phyloP scores from a whole-genome alignment of 306 rosid species.

The Cercis canadensis region DNA sequence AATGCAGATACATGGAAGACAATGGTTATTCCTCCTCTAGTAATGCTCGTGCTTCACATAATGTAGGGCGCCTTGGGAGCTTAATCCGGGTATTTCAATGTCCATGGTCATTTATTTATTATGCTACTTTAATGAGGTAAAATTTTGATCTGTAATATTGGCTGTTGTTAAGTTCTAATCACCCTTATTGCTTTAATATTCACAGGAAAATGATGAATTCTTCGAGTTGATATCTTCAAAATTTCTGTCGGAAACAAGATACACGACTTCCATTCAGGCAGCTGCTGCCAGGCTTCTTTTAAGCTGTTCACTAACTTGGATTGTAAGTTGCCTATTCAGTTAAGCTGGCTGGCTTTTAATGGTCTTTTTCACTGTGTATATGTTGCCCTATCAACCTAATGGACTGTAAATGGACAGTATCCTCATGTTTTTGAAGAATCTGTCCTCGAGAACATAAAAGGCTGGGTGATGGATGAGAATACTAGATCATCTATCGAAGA shows the following conservation, averaged over 20 bases:
- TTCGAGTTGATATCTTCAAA: conserved; percentile 87
- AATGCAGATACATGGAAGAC: conserved; percentile 87
- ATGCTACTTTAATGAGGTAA: neutral
- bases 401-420: conserved; percentile 63
- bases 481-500: conserved; percentile 54
- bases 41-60: conserved; percentile 80
- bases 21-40: conserved; percentile 73
- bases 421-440: conserved; percentile 93
- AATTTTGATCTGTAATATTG: conserved; percentile 11
- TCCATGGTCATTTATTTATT: neutral
- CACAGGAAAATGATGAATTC: conserved; percentile 92
- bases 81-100: conserved; percentile 68
- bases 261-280: conserved; percentile 70
- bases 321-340: conserved; percentile 49
- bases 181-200: neutral
- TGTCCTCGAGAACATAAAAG: conserved; percentile 73
- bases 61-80: conserved; percentile 82
- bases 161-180: neutral
- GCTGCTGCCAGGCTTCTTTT: conserved; percentile 81
- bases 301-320: conserved; percentile 85
- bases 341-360: neutral
- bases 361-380: neutral
- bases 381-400: conserved; percentile 31
- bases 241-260: conserved; percentile 75
- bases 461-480: conserved; percentile 81